Evolutionary conservation across 208 protist genomes (phyloP).

Genomic region (Phytomonas sp.): DNA sequence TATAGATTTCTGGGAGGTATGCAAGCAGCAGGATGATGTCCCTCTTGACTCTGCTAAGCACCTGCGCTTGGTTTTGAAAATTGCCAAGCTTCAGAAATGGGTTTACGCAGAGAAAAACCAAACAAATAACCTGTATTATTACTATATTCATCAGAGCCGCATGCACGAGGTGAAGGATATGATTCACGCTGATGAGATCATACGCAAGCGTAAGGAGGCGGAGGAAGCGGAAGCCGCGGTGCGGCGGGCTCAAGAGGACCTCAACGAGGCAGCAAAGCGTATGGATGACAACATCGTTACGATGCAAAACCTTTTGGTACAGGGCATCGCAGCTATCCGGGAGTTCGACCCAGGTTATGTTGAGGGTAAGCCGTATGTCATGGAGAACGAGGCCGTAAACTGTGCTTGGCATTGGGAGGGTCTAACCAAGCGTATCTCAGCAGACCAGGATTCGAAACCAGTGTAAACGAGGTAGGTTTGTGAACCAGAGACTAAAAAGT

Average conservation of each 20-base stretch:
- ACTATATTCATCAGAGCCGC: constrained; percentile 78
- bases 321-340: constrained; percentile 56
- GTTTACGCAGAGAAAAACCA: constrained; percentile 89
- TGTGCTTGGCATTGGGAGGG: constrained; percentile 51
- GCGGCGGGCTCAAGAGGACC: constrained; percentile 3
- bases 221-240: constrained; percentile 18
- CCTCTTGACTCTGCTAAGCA: constrained; percentile 84
- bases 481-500: neutral
- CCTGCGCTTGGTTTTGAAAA: constrained; percentile 78
- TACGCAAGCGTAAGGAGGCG: constrained; percentile 40
- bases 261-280: neutral
- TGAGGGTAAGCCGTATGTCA: constrained; percentile 54
- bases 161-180: constrained; percentile 77
- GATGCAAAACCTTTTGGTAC: constrained; percentile 47
- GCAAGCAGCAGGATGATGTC: constrained; percentile 81
- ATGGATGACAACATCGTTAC: constrained; percentile 26
- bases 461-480: neutral
- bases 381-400: constrained; percentile 60
- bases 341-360: constrained; percentile 59
- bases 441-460: neutral
- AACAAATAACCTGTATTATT: constrained; percentile 83
- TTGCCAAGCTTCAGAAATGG: constrained; percentile 82
- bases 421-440: neutral
- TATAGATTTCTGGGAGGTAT: constrained; percentile 73
- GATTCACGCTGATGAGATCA: constrained; percentile 56